Base-by-base conservation (phyloP, 768 basidiomycete genomes). In the Tulasnella sp. region DNA sequence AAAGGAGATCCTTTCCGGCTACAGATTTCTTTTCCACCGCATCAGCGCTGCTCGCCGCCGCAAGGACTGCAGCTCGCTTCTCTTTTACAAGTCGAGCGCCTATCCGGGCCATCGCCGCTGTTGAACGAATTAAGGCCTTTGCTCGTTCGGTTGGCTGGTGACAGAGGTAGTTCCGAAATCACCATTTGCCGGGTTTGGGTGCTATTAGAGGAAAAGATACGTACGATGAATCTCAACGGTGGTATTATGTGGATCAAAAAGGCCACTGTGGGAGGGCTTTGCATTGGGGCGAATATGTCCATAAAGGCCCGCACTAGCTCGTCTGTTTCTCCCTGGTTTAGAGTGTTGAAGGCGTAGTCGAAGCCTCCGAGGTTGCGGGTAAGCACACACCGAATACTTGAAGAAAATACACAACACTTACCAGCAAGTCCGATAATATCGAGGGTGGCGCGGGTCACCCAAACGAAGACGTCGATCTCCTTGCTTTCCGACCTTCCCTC, bases 161-260 rank as follows among this genome's bases (percentile, higher is more conserved):
- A 87, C 77, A 93, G 92, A 0, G 87, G 87, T 84, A 31, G 21
- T 24, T 36, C 16, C 27, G 31, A 31, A 27, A 36, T 31, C 12
- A 68, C 36, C 5, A 27, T 27, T 4, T 9, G 31, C 31, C 46
- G 14, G n/a, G 31, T 12, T 24, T 36, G 12, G 31, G 21, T 5
- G 52, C 21, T n/a, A 27, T 44, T 52, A 46, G 0, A 27, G 9
- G 5, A 21, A 48, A 10, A 68, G 19, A 16, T 21, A 58, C 76
- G n/a, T 3, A 77, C 76, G 24, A 77, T n/a, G 0, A 38, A n/a
- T 27, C 56, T 10, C 8, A 77, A 21, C 48, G 40, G 8, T 6
- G 76, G 76, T 36, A 77, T 31, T 4, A 62, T 62, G 18, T 31
- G 36, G 19, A 21, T 31, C 56, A 77, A 46, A 27, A 77, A 18